Conservation (phyloP, 352 stramenopile genomes). For the Phytophthora rubi region DNA sequence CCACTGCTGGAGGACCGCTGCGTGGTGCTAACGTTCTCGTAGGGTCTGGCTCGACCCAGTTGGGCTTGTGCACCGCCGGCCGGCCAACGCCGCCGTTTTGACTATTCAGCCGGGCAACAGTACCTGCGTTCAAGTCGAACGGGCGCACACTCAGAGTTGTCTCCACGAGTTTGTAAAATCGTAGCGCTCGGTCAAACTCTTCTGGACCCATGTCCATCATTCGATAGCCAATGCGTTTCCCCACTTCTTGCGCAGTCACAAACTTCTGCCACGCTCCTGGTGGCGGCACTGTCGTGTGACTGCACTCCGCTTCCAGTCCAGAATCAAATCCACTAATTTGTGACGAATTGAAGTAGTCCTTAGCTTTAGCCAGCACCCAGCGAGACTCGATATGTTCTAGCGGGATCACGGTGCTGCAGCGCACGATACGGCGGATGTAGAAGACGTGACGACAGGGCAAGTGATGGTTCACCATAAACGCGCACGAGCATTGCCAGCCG, state of each 20-base stretch:
- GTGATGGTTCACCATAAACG: conserved; percentile 46
- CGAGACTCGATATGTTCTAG: conserved; percentile 34
- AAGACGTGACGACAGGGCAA: conserved; percentile 44
- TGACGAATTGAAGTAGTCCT: conserved; percentile 29
- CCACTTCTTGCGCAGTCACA: conserved; percentile 37
- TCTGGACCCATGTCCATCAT: conserved; percentile 41
- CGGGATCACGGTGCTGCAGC: conserved; percentile 39
- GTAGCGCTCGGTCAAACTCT: conserved; percentile 36
- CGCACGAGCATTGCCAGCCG: conserved; percentile 47
- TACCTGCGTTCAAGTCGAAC: conserved; percentile 30
- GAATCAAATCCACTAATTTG: conserved; percentile 5
- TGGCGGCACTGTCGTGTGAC: conserved; percentile 13
- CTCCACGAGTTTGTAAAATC: conserved; percentile 49
- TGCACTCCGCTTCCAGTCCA: background rate
- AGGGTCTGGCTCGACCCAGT: conserved; percentile 21
- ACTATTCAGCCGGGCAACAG: conserved; percentile 11
- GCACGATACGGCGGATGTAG: conserved; percentile 43
- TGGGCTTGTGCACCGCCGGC: conserved; percentile 7
- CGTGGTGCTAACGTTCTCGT: conserved; percentile 17
- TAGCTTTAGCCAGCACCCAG: conserved; percentile 35
- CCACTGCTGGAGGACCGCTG: background rate
- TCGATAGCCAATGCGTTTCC: conserved; percentile 37
- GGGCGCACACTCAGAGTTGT: conserved; percentile 35
- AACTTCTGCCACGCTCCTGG: conserved; percentile 43
- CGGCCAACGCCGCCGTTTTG: background rate